Evolutionary conservation across 257 asterid genomes (phyloP).

Genomic region (Rehmannia glutinosa): DNA sequence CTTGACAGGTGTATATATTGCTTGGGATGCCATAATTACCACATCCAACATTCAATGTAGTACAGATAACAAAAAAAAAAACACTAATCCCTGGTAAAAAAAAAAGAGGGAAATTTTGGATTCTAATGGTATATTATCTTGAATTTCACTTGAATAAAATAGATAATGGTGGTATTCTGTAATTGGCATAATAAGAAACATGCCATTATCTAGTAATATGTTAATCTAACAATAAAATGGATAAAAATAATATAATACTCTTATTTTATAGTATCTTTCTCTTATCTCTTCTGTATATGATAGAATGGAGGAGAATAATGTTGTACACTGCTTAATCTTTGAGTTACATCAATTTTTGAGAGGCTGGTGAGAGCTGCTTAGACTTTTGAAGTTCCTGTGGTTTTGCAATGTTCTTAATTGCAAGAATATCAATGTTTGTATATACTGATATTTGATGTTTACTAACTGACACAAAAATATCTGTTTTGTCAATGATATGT

Average conservation of each 20-base stretch:
- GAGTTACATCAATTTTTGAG: slow-evolving; percentile 9
- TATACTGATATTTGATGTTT: background rate
- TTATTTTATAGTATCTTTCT: background rate
- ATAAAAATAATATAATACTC: background rate
- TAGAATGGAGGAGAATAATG: background rate
- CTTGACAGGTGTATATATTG: slow-evolving; percentile 61
- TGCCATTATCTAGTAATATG: background rate
- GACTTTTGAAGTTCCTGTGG: background rate
- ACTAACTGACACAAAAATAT: background rate
- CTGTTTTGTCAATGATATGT: slow-evolving; percentile 24
- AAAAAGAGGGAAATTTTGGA: background rate
- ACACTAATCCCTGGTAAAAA: slow-evolving; percentile 1
- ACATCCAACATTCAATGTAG: slow-evolving; percentile 1
- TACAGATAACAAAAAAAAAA: background rate
- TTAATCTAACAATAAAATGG: no score
- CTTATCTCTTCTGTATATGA: background rate
- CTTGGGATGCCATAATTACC: slow-evolving; percentile 1
- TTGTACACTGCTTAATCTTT: background rate
- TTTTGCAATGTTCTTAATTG: slow-evolving; percentile 10
- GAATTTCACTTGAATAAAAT: slow-evolving; percentile 11
- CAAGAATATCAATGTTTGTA: background rate
- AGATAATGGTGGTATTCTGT: background rate
- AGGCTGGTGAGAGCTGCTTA: slow-evolving; percentile 8
- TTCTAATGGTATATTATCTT: background rate
- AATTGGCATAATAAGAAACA: background rate